phyloP scores from a whole-genome alignment of 2,329 filamentous ascomycete species.

The Colletotrichum spaethianum region DNA sequence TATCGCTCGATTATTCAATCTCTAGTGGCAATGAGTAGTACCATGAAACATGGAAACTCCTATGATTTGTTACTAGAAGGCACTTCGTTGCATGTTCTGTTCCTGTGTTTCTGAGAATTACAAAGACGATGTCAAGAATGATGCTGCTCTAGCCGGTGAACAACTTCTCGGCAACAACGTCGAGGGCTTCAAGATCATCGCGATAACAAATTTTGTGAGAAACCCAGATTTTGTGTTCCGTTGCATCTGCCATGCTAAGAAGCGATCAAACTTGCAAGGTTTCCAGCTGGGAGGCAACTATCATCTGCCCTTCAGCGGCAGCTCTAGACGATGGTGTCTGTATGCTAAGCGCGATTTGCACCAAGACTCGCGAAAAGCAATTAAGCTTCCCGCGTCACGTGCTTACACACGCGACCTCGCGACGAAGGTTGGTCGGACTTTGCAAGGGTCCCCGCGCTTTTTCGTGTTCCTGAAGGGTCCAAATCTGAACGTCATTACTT shows the following conservation, averaged over 20 bases:
- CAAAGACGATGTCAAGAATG: too few relatives aligned
- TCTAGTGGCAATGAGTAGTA: not conserved
- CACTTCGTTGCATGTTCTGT: too few relatives aligned
- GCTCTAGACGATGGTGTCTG: not conserved
- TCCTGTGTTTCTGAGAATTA: too few relatives aligned
- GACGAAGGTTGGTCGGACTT: not conserved
- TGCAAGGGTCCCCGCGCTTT: constrained; percentile 21
- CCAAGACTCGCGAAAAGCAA: not conserved
- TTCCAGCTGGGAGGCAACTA: too few relatives aligned
- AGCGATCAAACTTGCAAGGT: not conserved
- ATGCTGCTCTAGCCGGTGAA: not conserved
- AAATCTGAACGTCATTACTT: constrained; percentile 21
- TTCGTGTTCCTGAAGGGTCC: constrained; percentile 16
- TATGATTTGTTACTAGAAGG: not conserved
- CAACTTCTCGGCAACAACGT: not conserved
- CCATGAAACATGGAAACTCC: not conserved
- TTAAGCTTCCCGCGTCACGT: not conserved
- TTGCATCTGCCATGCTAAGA: not conserved
- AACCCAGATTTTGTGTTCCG: too few relatives aligned
- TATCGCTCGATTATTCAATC: not conserved
- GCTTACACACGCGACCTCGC: constrained; percentile 23
- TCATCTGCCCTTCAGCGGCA: not conserved
- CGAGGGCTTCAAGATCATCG: not conserved
- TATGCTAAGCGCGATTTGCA: not conserved
- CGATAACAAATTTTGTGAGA: too few relatives aligned